phyloP scores from a whole-genome alignment of 1,284 basidiomycete genomes.

The Rugiboletus extremiorientalis region DNA sequence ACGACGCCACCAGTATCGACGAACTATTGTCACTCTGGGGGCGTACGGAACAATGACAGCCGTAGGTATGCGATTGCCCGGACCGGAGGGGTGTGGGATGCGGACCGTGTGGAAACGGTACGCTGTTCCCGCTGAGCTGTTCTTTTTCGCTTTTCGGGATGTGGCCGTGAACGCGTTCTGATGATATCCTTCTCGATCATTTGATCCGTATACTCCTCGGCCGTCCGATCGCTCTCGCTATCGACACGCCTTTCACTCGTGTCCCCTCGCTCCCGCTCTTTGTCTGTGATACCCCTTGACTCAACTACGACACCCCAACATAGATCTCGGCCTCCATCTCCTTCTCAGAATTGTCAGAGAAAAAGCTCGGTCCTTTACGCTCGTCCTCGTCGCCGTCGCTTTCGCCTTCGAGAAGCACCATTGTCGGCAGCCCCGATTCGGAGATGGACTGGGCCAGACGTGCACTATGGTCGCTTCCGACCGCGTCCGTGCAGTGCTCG shows the following conservation, averaged over 20 bases:
- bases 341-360: background rate
- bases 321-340: background rate
- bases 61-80: too few relatives aligned
- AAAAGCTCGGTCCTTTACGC: background rate
- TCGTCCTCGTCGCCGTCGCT: too few relatives aligned
- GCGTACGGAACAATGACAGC: background rate
- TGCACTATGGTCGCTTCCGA: background rate
- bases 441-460: background rate
- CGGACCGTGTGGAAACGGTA: background rate
- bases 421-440: background rate
- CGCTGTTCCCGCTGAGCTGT: background rate
- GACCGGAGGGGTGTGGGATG: too few relatives aligned
- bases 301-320: background rate
- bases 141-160: background rate
- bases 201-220: too few relatives aligned
- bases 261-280: too few relatives aligned
- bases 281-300: too few relatives aligned
- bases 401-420: background rate
- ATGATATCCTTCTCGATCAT: background rate
- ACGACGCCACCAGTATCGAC: background rate
- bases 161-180: background rate
- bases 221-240: too few relatives aligned
- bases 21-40: background rate
- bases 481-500: too few relatives aligned
- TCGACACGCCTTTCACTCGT: too few relatives aligned